Evolutionary conservation across 306 rosid genomes (phyloP).

Genomic region (Delonix regia): DNA sequence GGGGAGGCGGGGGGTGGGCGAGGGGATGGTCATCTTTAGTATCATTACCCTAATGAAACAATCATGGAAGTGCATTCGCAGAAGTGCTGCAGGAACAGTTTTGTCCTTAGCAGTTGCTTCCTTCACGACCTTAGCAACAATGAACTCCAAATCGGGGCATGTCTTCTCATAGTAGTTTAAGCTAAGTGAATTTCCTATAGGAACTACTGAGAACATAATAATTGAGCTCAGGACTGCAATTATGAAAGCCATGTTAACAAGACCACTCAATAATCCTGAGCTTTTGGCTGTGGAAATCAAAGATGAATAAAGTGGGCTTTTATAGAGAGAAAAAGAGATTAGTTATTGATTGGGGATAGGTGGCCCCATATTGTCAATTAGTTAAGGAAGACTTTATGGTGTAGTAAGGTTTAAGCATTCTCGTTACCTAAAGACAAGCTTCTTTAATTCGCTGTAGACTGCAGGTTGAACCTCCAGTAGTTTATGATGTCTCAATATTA

Average conservation of each 20-base stretch:
- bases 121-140: constrained; percentile 49
- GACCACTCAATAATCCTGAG: constrained; percentile 21
- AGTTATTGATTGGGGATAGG: constrained; percentile 30
- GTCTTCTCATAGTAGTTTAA: constrained; percentile 68
- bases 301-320: constrained; percentile 30
- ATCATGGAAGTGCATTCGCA: constrained; percentile 83
- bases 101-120: constrained; percentile 50
- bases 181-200: constrained; percentile 60
- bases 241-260: constrained; percentile 47
- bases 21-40: too few species aligned
- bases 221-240: constrained; percentile 49
- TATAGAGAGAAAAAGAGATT: constrained; percentile 44
- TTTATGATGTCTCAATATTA: not conserved
- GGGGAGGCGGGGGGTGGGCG: not conserved
- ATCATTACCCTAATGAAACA: constrained; percentile 75
- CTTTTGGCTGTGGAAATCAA: constrained; percentile 37
- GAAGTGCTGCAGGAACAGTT: constrained; percentile 82
- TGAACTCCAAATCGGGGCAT: constrained; percentile 67
- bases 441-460: constrained; percentile 34
- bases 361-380: constrained; percentile 51
- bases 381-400: constrained; percentile 43
- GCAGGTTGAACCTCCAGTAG: not conserved
- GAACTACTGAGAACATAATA: constrained; percentile 49
- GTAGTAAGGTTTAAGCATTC: constrained; percentile 66
- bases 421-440: constrained; percentile 43